Conservation (phyloP, 1,284 basidiomycete genomes). For the Acaromyces ingoldii region DNA sequence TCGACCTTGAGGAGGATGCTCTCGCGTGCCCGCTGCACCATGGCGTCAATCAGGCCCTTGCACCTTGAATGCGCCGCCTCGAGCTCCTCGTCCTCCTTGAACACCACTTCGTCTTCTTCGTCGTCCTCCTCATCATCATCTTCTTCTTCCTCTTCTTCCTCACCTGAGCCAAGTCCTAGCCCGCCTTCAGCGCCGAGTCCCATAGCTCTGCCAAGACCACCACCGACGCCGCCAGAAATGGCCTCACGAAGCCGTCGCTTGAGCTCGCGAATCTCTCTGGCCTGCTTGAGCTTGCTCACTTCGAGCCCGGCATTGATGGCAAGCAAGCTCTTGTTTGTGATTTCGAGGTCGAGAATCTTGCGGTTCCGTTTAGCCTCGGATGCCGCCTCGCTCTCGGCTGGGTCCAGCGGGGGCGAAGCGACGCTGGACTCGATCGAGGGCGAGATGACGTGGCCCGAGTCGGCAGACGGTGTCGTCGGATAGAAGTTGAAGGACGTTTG, state of each 20-base stretch:
- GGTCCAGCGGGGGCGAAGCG: neutral
- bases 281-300: slow-evolving; percentile 51
- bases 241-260: slow-evolving; percentile 28
- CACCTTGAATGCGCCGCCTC: slow-evolving; percentile 32
- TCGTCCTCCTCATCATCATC: slow-evolving; percentile 18
- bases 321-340: slow-evolving; percentile 53
- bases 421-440: neutral
- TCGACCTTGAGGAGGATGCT: slow-evolving; percentile 25
- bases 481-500: neutral
- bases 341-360: slow-evolving; percentile 54
- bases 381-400: slow-evolving; percentile 20
- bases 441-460: neutral
- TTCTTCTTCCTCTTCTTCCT: slow-evolving; percentile 18
- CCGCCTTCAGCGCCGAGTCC: slow-evolving; percentile 1
- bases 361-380: slow-evolving; percentile 39
- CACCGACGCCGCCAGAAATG: slow-evolving; percentile 1
- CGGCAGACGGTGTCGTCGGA: neutral
- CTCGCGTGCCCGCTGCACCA: slow-evolving; percentile 28
- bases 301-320: slow-evolving; percentile 54
- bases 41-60: slow-evolving; percentile 25
- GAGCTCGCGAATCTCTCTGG: slow-evolving; percentile 51
- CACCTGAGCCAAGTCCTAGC: neutral
- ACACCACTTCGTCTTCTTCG: slow-evolving; percentile 2
- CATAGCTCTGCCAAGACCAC: neutral
- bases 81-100: slow-evolving; percentile 30